Evolutionary conservation across 805 yeast genomes (phyloP).

Genomic region (Wickerhamiella brachini): DNA sequence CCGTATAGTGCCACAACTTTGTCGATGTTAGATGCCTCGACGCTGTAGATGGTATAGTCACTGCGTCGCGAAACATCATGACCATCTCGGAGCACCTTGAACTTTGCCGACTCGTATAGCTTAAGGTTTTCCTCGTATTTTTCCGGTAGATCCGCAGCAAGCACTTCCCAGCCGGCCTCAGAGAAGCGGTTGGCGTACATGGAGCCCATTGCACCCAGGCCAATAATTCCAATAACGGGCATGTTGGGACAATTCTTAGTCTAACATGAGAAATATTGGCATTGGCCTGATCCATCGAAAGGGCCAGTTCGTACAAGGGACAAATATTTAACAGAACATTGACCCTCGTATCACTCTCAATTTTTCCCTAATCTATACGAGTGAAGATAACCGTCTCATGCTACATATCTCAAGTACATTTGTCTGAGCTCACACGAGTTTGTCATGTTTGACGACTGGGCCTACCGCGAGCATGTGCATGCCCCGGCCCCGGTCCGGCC

Average conservation of each 20-base stretch:
- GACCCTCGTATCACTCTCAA: no score
- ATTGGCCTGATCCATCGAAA: no score
- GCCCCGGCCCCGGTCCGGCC: slow-evolving; percentile 4
- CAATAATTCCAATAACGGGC: slow-evolving; percentile 68
- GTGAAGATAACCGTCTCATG: no score
- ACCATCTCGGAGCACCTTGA: slow-evolving; percentile 61
- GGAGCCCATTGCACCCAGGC: slow-evolving; percentile 94
- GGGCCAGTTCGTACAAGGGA: no score
- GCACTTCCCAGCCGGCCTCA: slow-evolving; percentile 62
- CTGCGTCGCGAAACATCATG: slow-evolving; percentile 67
- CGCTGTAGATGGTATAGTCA: slow-evolving; percentile 79
- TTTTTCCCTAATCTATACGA: no score
- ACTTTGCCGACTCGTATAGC: slow-evolving; percentile 23
- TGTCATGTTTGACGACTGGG: slow-evolving; percentile 24
- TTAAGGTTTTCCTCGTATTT: slow-evolving; percentile 33
- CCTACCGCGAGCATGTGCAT: slow-evolving; percentile 17
- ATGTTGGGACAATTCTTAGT: not conserved
- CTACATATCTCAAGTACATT: no score
- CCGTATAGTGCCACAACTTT: slow-evolving; percentile 66
- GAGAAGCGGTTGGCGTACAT: slow-evolving; percentile 70
- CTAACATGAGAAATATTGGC: no score
- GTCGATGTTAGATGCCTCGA: slow-evolving; percentile 77
- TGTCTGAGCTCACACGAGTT: not conserved
- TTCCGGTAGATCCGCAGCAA: slow-evolving; percentile 71
- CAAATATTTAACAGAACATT: no score